Conservation (phyloP, 2,329 filamentous ascomycete genomes). For the Penicillium palitans region DNA sequence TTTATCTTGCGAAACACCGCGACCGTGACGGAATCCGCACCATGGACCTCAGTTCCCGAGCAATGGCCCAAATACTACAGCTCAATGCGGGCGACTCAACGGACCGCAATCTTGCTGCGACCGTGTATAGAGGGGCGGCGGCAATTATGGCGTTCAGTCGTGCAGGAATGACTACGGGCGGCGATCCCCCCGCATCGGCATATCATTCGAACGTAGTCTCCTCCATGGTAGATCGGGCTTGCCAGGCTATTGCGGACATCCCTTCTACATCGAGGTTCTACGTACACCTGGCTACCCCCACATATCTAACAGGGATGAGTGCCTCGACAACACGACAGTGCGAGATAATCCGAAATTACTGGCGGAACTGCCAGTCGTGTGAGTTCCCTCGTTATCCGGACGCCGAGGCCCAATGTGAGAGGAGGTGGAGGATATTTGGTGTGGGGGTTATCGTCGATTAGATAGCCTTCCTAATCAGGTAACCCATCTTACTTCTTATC, state of each 20-base stretch:
- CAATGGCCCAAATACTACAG: conserved; percentile 23
- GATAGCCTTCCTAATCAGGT: conserved; percentile 27
- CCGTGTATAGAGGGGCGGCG: conserved; percentile 40
- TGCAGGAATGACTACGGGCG: not conserved
- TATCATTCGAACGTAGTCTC: conserved; percentile 23
- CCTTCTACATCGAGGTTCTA: conserved; percentile 41
- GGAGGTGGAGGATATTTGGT: conserved; percentile 33
- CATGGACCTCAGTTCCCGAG: conserved; percentile 15
- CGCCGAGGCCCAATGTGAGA: conserved; percentile 36
- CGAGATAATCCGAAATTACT: conserved; percentile 39
- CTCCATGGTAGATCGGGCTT: conserved; percentile 38
- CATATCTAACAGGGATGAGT: conserved; percentile 42
- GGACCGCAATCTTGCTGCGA: conserved; percentile 27
- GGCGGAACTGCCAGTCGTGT: conserved; percentile 40
- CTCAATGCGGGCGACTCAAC: conserved; percentile 17
- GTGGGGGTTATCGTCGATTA: conserved; percentile 16
- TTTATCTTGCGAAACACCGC: conserved; percentile 32
- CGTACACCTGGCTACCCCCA: conserved; percentile 42
- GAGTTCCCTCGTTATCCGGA: conserved; percentile 43
- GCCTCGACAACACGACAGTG: conserved; percentile 37
- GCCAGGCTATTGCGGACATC: conserved; percentile 35
- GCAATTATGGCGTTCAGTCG: conserved; percentile 36
- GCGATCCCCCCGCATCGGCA: not conserved
- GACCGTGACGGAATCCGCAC: conserved; percentile 12
- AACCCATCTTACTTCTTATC: conserved; percentile 24